Percentiles rank a stretch among this genome's conserved stretches.
Conservation (phyloP, 2,329 filamentous ascomycete genomes). For the Cyanodermella asteris region DNA sequence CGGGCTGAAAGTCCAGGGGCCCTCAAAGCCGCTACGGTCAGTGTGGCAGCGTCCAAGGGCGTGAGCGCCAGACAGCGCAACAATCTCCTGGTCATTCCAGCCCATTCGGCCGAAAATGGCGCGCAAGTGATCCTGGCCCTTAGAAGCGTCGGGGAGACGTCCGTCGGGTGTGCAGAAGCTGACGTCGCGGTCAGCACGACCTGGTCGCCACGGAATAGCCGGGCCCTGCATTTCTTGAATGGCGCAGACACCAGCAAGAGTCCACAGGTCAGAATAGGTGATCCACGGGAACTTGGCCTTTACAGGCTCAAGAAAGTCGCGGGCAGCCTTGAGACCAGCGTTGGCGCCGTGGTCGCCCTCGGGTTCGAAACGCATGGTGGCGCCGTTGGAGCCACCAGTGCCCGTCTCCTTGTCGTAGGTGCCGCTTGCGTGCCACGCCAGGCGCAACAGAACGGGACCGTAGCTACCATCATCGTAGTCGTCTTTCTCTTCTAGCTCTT, state of each 20-base stretch:
- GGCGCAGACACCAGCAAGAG: slow-evolving; percentile 60
- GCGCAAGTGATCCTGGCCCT: slow-evolving; percentile 64
- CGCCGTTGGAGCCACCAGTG: slow-evolving; percentile 87
- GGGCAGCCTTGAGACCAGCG: slow-evolving; percentile 64
- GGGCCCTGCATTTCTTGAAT: slow-evolving; percentile 94
- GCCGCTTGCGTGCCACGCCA: slow-evolving; percentile 86
- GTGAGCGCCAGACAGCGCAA: slow-evolving; percentile 69
- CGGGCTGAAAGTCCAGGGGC: slow-evolving; percentile 81
- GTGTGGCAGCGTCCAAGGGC: slow-evolving; percentile 76
- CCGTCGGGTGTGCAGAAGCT: slow-evolving; percentile 83
- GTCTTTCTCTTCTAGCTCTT: slow-evolving; percentile 63
- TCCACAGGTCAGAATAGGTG: slow-evolving; percentile 91
- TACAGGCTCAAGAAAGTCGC: slow-evolving; percentile 81
- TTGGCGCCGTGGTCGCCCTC: slow-evolving; percentile 86
- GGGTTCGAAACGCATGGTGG: slow-evolving; percentile 86
- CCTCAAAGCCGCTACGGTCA: slow-evolving; percentile 69
- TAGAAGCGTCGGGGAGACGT: slow-evolving; percentile 60
- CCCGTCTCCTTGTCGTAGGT: slow-evolving; percentile 75
- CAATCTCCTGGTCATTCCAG: slow-evolving; percentile 92
- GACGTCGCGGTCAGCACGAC: slow-evolving; percentile 58
- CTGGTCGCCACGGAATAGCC: slow-evolving; percentile 67
- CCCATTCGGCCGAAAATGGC: slow-evolving; percentile 93
- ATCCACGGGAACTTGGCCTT: slow-evolving; percentile 97
- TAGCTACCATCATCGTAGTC: slow-evolving; percentile 96
- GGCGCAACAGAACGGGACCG: slow-evolving; percentile 69